These are phyloP conservation scores for Daldinia concentrica DNA, from an alignment of 495 filamentous ascomycete species.

Conservation along the genomic window DNA sequence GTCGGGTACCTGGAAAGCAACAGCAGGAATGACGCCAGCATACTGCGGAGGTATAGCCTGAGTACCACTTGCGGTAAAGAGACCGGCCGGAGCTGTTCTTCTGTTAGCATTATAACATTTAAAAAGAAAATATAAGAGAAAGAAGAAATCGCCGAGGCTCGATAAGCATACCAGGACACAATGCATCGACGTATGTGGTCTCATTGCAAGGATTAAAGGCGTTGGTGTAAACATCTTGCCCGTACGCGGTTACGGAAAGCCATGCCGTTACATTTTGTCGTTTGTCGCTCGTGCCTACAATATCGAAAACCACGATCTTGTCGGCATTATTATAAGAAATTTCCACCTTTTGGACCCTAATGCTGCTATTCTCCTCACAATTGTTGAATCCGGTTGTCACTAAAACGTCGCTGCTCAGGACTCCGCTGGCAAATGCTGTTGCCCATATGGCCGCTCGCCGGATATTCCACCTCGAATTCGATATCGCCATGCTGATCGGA, in stretches of 20 bases:
- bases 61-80: constrained; percentile 75
- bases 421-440: constrained; percentile 48
- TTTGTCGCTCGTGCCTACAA: constrained; percentile 77
- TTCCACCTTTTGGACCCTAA: constrained; percentile 77
- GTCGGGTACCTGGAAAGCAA: constrained; percentile 92
- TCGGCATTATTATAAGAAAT: constrained; percentile 80
- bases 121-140: too few species aligned
- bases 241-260: constrained; percentile 86
- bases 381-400: constrained; percentile 81
- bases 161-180: constrained; percentile 80
- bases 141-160: background rate
- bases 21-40: constrained; percentile 80
- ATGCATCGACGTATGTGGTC: constrained; percentile 68
- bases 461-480: constrained; percentile 43
- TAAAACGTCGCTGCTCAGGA: constrained; percentile 73
- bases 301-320: constrained; percentile 80
- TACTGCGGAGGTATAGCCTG: constrained; percentile 75
- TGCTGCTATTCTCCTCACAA: constrained; percentile 71
- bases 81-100: constrained; percentile 71
- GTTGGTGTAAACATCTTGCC: constrained; percentile 80
- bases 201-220: constrained; percentile 82
- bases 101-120: constrained; percentile 45
- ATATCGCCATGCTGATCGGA: constrained; percentile 36
- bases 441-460: constrained; percentile 50
- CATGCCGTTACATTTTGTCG: constrained; percentile 83